phyloP scores from a whole-genome alignment of 768 basidiomycete genomes.

The Psilocybe tampanensis region DNA sequence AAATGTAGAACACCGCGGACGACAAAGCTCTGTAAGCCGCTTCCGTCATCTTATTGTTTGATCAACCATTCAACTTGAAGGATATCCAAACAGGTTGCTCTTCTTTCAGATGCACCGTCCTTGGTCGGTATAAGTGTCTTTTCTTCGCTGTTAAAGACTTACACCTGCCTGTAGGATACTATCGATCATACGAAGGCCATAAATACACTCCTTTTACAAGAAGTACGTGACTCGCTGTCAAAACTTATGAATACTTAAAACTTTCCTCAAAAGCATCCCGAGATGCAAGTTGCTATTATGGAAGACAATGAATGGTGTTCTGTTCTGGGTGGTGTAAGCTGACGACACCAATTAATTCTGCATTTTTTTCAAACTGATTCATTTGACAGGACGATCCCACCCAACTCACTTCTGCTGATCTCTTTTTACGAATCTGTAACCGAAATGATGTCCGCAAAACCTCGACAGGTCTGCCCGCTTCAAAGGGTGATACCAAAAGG shows the following conservation, averaged over 20 bases:
- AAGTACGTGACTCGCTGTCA: background rate
- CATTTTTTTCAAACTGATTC: no score
- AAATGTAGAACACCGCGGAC: background rate
- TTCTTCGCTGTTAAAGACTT: background rate
- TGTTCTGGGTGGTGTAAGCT: background rate
- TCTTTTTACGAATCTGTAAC: background rate
- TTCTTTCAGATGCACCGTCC: background rate
- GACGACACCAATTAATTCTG: background rate
- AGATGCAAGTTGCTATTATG: conserved; percentile 1
- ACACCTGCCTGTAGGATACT: background rate
- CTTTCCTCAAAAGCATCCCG: background rate
- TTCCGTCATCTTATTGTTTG: background rate
- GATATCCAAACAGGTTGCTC: background rate
- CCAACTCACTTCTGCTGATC: background rate
- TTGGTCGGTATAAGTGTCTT: background rate
- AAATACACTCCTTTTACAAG: conserved; percentile 2
- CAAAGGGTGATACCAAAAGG: background rate
- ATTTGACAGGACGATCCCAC: conserved; percentile 1
- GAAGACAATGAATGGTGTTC: conserved; percentile 6
- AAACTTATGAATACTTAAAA: no score
- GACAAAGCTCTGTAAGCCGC: background rate
- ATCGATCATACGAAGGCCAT: conserved; percentile 3
- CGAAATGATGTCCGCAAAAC: background rate
- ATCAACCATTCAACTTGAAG: background rate
- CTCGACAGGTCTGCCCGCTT: background rate